Percentiles rank a stretch among this genome's conserved stretches.
phyloP scores from a whole-genome alignment of 1,284 basidiomycete species.

The Neonothopanus nambi region DNA sequence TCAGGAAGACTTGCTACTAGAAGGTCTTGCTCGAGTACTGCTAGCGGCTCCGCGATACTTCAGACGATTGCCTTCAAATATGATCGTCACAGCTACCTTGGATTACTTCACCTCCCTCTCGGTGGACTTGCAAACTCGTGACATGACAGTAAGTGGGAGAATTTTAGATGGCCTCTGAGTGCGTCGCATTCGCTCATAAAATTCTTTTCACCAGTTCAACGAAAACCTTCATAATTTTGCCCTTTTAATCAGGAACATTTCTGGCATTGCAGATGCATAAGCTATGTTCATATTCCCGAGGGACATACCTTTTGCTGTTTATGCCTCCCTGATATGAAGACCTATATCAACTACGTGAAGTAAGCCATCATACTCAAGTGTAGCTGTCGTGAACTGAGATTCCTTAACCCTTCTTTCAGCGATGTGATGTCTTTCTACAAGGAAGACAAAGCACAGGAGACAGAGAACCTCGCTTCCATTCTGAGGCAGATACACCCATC shows the following conservation, averaged over 20 bases:
- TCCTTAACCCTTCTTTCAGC: slow-evolving; percentile 36
- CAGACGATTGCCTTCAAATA: slow-evolving; percentile 22
- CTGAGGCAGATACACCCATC: slow-evolving; percentile 21
- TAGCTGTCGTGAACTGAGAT: neutral
- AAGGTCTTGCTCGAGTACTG: slow-evolving; percentile 27
- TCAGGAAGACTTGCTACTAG: slow-evolving; percentile 27
- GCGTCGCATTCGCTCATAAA: too few relatives aligned
- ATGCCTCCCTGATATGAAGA: slow-evolving; percentile 30
- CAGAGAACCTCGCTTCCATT: slow-evolving; percentile 29
- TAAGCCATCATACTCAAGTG: slow-evolving; percentile 13
- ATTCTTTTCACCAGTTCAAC: too few relatives aligned
- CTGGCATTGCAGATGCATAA: slow-evolving; percentile 30
- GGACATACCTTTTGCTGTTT: slow-evolving; percentile 25
- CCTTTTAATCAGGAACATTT: slow-evolving; percentile 22
- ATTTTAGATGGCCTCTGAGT: too few relatives aligned
- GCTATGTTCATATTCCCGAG: slow-evolving; percentile 29
- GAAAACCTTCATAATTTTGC: too few relatives aligned
- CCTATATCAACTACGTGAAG: slow-evolving; percentile 34
- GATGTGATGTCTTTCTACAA: slow-evolving; percentile 30
- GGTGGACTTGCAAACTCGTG: slow-evolving; percentile 30
- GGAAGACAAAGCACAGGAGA: slow-evolving; percentile 36
- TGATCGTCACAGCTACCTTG: slow-evolving; percentile 30
- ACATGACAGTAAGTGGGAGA: slow-evolving; percentile 19
- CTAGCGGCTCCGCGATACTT: slow-evolving; percentile 23
- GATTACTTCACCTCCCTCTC: slow-evolving; percentile 26